Evolutionary conservation across 1,139 yeast genomes (phyloP), one percentile per base, ranked within the genome.

Genomic region (Eremothecium gossypii): DNA sequence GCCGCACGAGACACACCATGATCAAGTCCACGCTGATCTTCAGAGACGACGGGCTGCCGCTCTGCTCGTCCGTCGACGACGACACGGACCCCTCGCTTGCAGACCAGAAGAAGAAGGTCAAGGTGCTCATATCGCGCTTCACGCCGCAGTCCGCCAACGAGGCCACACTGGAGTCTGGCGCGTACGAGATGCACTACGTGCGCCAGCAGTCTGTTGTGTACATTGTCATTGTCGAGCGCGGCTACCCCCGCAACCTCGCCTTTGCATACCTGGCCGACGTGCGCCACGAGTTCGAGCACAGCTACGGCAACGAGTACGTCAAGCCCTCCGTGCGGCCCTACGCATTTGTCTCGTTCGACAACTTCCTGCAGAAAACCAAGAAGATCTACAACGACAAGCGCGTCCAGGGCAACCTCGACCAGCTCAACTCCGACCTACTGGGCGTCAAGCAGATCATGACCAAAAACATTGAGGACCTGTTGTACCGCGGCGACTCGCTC

Each of bases 381-480:
- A 83, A 86, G 54, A 70, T 87, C 12, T 91, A 89, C 62, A 87
- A 84, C 53, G 96, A 91, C 62, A 85, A 89, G 49, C 74, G 96
- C 46, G 96, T 95, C 1, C 93, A 87, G 50, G 77, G 81, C 38
- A 91, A 87, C 57, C 69, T 91, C 57, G 96, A 91, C 64, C 79
- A 77, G 58, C 69, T 91, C 52, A 87, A 89, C 63, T 76, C 77
- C 41, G 98, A 93, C 55, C 70, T 91, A 52, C 87, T 84, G 41
- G 98, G 93, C 55, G 98, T 93, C 39, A 87, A 91, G 53, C 79
- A 84, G 53, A 94, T 91, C 45, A 85, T 91, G 95, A 86, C 95
- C 45, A 89, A 89, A 56, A 91, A 91, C 63, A 91, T 91, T 45
- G 97, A 91, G 61, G 98, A 91, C 62, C 69, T 91, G 54, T 71